Evolutionary conservation across 805 yeast genomes (phyloP).

Genomic region (Candida parachauliodes): DNA sequence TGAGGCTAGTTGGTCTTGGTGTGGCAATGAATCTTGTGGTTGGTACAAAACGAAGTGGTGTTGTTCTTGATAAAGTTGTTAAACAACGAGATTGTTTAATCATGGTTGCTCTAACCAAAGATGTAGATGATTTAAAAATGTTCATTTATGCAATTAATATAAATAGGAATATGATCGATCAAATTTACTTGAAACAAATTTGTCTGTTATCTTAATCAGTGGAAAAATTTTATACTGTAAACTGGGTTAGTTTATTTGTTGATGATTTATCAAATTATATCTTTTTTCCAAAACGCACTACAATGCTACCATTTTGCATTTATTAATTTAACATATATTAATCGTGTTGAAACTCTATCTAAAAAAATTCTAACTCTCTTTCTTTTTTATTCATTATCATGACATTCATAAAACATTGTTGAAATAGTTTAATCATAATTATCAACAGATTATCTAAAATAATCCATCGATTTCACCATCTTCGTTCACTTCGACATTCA

Average conservation of each 20-base stretch:
- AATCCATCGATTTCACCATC: constrained; percentile 81
- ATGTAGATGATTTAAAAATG: constrained; percentile 6
- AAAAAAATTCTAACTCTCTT: not conserved
- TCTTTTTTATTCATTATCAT: constrained; percentile 1
- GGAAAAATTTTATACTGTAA: too few species aligned
- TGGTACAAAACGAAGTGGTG: not conserved
- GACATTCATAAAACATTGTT: constrained; percentile 7
- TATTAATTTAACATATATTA: too few species aligned
- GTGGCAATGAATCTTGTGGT: not conserved
- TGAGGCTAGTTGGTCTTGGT: not conserved
- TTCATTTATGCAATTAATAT: not conserved
- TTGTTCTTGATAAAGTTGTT: not conserved
- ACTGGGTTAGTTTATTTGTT: not conserved
- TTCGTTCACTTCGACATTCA: constrained; percentile 80
- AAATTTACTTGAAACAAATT: too few species aligned
- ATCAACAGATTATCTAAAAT: constrained; percentile 45
- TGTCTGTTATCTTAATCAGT: too few species aligned
- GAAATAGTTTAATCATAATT: constrained; percentile 3
- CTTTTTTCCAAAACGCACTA: constrained; percentile 1
- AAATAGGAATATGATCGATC: too few species aligned
- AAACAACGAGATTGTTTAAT: not conserved
- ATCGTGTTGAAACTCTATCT: constrained; percentile 4
- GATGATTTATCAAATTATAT: constrained; percentile 1
- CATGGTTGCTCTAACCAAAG: constrained; percentile 5
- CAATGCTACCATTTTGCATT: too few species aligned